phyloP scores from a whole-genome alignment of 2,329 filamentous ascomycete species.

The Epichloe sp. region DNA sequence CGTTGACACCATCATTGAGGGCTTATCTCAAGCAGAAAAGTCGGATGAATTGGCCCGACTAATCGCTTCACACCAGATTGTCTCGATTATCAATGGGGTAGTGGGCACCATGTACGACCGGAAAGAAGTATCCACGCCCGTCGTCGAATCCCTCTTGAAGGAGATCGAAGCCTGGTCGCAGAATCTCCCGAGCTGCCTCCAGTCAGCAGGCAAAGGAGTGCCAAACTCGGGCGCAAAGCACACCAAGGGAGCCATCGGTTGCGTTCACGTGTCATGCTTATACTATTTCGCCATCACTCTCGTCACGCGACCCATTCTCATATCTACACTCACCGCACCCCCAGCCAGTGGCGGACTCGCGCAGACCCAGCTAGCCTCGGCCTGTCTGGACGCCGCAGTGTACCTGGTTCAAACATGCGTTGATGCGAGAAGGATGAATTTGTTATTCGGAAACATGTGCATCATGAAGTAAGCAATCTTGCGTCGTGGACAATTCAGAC shows the following conservation, averaged over 20 bases:
- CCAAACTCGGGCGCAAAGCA: constrained; percentile 2
- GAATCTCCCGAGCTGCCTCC: constrained; percentile 24
- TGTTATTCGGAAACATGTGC: constrained; percentile 42
- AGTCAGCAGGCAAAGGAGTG: constrained; percentile 8
- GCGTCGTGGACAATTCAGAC: no score
- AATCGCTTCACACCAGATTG: constrained; percentile 27
- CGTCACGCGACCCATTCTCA: constrained; percentile 41
- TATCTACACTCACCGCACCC: constrained; percentile 32
- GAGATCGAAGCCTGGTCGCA: constrained; percentile 33
- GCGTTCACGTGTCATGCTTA: constrained; percentile 40
- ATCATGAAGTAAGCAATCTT: constrained; percentile 37
- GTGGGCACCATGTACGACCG: constrained; percentile 29
- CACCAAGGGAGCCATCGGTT: constrained; percentile 28
- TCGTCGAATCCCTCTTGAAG: constrained; percentile 26
- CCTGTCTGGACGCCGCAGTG: constrained; percentile 41
- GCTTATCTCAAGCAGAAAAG: constrained; percentile 7
- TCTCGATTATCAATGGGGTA: constrained; percentile 30
- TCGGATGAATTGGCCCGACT: constrained; percentile 15
- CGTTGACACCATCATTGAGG: constrained; percentile 12
- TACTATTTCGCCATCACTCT: constrained; percentile 48
- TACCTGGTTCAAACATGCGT: constrained; percentile 41
- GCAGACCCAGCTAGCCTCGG: constrained; percentile 29
- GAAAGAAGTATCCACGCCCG: constrained; percentile 15
- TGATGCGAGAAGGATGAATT: constrained; percentile 29
- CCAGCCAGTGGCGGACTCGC: constrained; percentile 14